A percentile compares a stretch with the other conserved stretches of the same genome.
These are phyloP conservation scores for Populus nigra DNA, from an alignment of 345 rosid genomes.

Conservation along the genomic window DNA sequence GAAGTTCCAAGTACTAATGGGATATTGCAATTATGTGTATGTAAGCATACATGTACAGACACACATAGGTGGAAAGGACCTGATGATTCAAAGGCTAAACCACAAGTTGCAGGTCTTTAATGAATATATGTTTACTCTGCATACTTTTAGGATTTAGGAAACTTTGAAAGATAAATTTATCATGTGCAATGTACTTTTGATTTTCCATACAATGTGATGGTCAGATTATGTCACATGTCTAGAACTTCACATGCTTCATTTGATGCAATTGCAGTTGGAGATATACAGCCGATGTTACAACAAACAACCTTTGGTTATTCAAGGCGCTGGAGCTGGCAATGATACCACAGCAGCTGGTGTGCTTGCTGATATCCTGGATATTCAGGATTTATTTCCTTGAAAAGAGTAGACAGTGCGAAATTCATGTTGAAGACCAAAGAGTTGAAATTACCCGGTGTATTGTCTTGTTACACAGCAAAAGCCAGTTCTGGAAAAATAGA, in stretches of 20 bases:
- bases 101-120: too few relatives aligned
- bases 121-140: too few relatives aligned
- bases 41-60: too few relatives aligned
- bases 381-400: conserved; percentile 76
- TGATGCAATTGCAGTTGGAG: conserved; percentile 60
- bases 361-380: conserved; percentile 81
- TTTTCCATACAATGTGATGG: too few relatives aligned
- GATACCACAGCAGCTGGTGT: conserved; percentile 94
- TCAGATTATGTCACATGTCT: too few relatives aligned
- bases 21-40: too few relatives aligned
- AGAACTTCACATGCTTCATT: not conserved
- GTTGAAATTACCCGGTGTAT: not conserved
- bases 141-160: too few relatives aligned
- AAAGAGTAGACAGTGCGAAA: not conserved
- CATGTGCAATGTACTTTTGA: too few relatives aligned
- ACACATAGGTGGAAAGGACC: too few relatives aligned
- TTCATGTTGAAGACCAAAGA: not conserved
- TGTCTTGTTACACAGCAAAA: not conserved
- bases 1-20: too few relatives aligned
- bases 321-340: conserved; percentile 98
- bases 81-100: too few relatives aligned
- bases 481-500: not conserved
- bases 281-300: conserved; percentile 77
- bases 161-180: too few relatives aligned
- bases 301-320: conserved; percentile 80